phyloP scores from a whole-genome alignment of 805 yeast genomes.

The Saturnispora kantuleensis region DNA sequence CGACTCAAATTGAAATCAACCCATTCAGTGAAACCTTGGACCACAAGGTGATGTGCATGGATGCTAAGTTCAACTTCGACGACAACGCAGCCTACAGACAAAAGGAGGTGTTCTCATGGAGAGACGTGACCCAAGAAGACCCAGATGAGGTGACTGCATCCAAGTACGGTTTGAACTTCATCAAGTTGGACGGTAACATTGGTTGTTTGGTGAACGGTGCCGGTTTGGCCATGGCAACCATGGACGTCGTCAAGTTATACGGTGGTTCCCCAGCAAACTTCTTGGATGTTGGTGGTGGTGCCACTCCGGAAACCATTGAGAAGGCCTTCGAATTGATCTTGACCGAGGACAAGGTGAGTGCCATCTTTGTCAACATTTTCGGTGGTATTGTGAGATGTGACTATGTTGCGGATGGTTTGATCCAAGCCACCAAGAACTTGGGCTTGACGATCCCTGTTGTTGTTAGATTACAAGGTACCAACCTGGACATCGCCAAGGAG shows the following conservation, averaged over 20 bases:
- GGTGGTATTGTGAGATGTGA: slow-evolving; percentile 99
- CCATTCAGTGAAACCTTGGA: slow-evolving; percentile 92
- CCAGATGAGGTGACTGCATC: slow-evolving; percentile 94
- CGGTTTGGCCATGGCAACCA: slow-evolving; percentile 99
- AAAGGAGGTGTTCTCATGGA: slow-evolving; percentile 89
- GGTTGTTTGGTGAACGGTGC: slow-evolving; percentile 99
- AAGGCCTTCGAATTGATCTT: slow-evolving; percentile 91
- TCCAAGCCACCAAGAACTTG: slow-evolving; percentile 88
- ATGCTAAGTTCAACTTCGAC: slow-evolving; percentile 97
- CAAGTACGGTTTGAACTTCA: slow-evolving; percentile 84
- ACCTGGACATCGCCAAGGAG: slow-evolving; percentile 79
- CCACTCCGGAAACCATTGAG: slow-evolving; percentile 96
- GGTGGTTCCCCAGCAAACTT: slow-evolving; percentile 99
- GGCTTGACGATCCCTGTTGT: slow-evolving; percentile 89
- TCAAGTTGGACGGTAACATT: slow-evolving; percentile 96
- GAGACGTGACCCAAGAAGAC: slow-evolving; percentile 96
- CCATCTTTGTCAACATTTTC: slow-evolving; percentile 95
- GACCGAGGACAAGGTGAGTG: slow-evolving; percentile 80
- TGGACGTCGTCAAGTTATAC: slow-evolving; percentile 96
- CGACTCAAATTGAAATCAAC: slow-evolving; percentile 97
- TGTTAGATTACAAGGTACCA: slow-evolving; percentile 98
- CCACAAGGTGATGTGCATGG: slow-evolving; percentile 92
- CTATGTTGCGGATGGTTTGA: slow-evolving; percentile 95
- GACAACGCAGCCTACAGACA: slow-evolving; percentile 95
- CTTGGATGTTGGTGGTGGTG: slow-evolving; percentile 99